Percentiles rank a stretch among this genome's conserved stretches.
phyloP scores from a whole-genome alignment of 2,329 filamentous ascomycete species.

The Diatrype stigma region DNA sequence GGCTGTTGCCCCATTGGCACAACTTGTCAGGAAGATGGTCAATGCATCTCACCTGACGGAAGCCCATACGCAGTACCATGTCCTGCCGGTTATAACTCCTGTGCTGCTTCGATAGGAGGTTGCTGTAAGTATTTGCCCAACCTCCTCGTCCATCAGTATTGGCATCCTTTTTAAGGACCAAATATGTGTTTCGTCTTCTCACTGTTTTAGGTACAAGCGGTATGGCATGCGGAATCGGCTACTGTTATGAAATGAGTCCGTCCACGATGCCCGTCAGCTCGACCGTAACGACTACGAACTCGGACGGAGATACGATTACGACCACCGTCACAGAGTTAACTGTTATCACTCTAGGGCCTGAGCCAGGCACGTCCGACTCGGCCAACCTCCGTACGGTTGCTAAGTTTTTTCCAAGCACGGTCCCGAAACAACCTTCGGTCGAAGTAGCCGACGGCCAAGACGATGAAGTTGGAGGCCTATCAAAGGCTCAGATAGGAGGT shows the following conservation, averaged over 20 bases:
- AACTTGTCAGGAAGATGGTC: constrained; percentile 34
- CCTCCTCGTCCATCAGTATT: too few species aligned
- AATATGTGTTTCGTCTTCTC: not conserved
- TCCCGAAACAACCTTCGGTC: constrained; percentile 36
- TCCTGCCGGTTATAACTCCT: constrained; percentile 40
- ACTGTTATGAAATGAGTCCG: constrained; percentile 46
- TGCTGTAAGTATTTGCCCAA: constrained; percentile 38
- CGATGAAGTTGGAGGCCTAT: constrained; percentile 30
- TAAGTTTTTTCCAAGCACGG: constrained; percentile 40
- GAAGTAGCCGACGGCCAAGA: constrained; percentile 17
- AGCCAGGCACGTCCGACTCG: constrained; percentile 22
- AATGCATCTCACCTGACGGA: constrained; percentile 43
- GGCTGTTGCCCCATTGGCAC: constrained; percentile 42
- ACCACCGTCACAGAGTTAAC: constrained; percentile 38
- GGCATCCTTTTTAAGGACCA: too few species aligned
- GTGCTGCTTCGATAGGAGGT: constrained; percentile 46
- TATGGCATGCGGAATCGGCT: constrained; percentile 42
- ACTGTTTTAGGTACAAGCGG: constrained; percentile 27
- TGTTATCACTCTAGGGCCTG: constrained; percentile 24
- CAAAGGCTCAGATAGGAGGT: constrained; percentile 43
- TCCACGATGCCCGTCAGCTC: constrained; percentile 41
- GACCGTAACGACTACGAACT: constrained; percentile 42
- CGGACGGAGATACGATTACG: constrained; percentile 33
- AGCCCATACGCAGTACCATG: constrained; percentile 38
- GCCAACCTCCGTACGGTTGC: constrained; percentile 26